These are phyloP conservation scores for Paradendryphiella salina DNA, from an alignment of 2,329 filamentous ascomycete genomes.

Conservation along the genomic window DNA sequence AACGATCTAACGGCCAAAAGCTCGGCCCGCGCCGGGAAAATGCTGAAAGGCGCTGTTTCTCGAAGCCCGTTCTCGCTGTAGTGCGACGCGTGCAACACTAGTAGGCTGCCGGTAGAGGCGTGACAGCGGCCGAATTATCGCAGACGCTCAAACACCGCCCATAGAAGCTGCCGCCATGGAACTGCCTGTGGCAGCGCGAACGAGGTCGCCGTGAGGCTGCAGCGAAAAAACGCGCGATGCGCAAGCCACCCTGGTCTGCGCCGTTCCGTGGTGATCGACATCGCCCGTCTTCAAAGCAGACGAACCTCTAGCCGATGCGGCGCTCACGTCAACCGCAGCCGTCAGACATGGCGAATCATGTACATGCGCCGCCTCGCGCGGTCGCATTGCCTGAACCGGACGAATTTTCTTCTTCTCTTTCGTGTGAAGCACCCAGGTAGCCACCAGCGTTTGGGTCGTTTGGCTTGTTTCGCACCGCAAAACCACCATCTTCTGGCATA, in stretches of 20 bases:
- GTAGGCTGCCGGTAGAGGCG: constrained; percentile 29
- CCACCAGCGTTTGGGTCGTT: constrained; percentile 39
- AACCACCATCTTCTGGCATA: constrained; percentile 19
- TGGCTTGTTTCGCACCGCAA: constrained; percentile 42
- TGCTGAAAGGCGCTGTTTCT: constrained; percentile 34
- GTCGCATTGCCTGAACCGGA: constrained; percentile 19
- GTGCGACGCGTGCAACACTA: constrained; percentile 31
- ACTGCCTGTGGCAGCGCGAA: constrained; percentile 17
- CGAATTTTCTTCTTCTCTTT: constrained; percentile 8
- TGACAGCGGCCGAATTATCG: constrained; percentile 32
- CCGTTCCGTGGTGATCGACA: constrained; percentile 27
- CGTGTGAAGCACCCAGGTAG: constrained; percentile 40
- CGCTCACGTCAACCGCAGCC: neutral
- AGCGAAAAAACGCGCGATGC: constrained; percentile 36
- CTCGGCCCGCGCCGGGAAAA: constrained; percentile 48
- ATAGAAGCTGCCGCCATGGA: constrained; percentile 19
- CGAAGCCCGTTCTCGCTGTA: constrained; percentile 40
- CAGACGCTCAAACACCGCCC: constrained; percentile 4
- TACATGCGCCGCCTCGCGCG: constrained; percentile 26
- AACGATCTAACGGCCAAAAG: constrained; percentile 43
- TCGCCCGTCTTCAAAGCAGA: constrained; percentile 35
- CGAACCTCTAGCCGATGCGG: constrained; percentile 23
- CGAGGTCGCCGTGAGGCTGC: constrained; percentile 37
- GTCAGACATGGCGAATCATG: constrained; percentile 20
- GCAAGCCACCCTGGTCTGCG: constrained; percentile 33